A percentile compares a stretch with the other conserved stretches of the same genome.
Evolutionary conservation across 805 yeast species (phyloP).

Genomic region (Metschnikowia henanensis): DNA sequence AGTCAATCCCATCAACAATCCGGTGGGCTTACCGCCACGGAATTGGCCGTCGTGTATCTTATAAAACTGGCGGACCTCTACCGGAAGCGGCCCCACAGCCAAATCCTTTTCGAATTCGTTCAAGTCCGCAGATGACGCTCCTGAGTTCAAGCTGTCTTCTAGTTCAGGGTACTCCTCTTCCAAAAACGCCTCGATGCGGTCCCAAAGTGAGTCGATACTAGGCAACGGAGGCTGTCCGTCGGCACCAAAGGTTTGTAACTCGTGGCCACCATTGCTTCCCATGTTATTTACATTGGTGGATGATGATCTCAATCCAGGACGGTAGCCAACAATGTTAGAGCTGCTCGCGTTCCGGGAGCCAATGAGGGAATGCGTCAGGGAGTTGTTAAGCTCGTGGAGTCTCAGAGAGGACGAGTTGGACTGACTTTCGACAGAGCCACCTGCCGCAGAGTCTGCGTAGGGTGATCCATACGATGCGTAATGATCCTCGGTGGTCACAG

Average conservation of each 20-base stretch:
- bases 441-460: conserved; percentile 19
- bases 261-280: conserved; percentile 11
- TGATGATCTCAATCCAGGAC: conserved; percentile 46
- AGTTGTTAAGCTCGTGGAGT: conserved; percentile 36
- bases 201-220: conserved; percentile 44
- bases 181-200: conserved; percentile 41
- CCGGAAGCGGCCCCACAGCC: conserved; percentile 43
- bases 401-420: conserved; percentile 30
- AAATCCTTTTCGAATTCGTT: conserved; percentile 47
- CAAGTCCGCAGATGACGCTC: conserved; percentile 46
- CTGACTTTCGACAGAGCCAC: conserved; percentile 16
- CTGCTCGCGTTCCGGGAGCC: conserved; percentile 20
- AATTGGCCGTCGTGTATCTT: conserved; percentile 48
- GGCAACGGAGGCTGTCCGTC: conserved; percentile 23
- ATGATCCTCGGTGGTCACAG: conserved; percentile 58
- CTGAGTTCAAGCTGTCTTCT: conserved; percentile 42
- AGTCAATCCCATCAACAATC: conserved; percentile 43
- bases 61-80: conserved; percentile 45
- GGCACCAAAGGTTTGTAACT: conserved; percentile 16
- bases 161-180: conserved; percentile 49
- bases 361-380: conserved; percentile 32
- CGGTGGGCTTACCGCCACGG: conserved; percentile 47
- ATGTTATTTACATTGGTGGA: conserved; percentile 29
- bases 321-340: conserved; percentile 31
- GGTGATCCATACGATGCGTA: conserved; percentile 52